Evolutionary conservation across 164 flowering plant species (phyloP).

Genomic region (Umbilicus rupestris): DNA sequence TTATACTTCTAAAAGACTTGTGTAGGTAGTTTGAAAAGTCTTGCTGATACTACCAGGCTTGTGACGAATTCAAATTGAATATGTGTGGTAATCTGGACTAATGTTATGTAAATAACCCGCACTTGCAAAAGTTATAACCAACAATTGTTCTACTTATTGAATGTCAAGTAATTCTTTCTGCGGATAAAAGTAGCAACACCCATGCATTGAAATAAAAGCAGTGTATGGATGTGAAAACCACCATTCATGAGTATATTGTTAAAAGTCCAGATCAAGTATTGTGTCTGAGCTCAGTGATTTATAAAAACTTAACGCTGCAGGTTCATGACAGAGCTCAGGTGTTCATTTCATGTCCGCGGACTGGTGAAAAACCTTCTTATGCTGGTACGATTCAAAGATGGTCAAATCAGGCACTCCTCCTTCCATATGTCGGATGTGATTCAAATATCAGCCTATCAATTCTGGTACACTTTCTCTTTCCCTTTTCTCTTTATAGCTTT

Average conservation of each 20-base stretch:
- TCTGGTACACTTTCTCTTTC: slow-evolving; percentile 37
- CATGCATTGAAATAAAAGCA: too few species aligned
- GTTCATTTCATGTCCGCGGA: slow-evolving; percentile 52
- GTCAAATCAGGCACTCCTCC: slow-evolving; percentile 44
- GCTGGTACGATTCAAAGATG: slow-evolving; percentile 65
- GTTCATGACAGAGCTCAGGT: slow-evolving; percentile 97
- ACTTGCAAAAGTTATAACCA: neutral
- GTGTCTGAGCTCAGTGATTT: slow-evolving; percentile 3
- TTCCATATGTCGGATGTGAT: slow-evolving; percentile 48
- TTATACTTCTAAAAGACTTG: neutral
- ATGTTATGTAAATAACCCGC: neutral
- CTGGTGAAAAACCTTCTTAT: slow-evolving; percentile 32
- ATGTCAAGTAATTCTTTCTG: too few species aligned
- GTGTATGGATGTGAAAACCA: neutral
- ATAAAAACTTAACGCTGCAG: slow-evolving; percentile 23
- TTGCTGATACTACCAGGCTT: neutral
- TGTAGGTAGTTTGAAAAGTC: neutral
- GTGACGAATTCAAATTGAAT: neutral
- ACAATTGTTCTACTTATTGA: neutral
- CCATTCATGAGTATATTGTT: neutral
- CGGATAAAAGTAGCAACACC: too few species aligned
- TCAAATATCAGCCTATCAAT: slow-evolving; percentile 48
- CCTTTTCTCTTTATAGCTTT: neutral
- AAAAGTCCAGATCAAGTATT: neutral
- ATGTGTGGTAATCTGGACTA: neutral